Conservation (phyloP, 2,329 filamentous ascomycete species). For the Cercospora janseana region DNA sequence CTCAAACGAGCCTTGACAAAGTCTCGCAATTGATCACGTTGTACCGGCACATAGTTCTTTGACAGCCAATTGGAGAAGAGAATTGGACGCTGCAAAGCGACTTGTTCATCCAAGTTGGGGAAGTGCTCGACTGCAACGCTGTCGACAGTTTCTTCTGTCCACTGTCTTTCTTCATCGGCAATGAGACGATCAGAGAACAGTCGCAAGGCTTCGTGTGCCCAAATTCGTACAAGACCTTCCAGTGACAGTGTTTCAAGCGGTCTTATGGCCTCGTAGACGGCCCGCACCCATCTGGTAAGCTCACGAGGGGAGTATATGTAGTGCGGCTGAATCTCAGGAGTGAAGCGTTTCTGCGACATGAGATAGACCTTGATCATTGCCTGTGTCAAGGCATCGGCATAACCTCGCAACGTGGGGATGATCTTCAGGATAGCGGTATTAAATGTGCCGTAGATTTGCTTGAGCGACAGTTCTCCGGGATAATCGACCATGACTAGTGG, state of each 20-base stretch:
- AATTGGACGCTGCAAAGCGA: slow-evolving; percentile 87
- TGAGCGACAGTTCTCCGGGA: slow-evolving; percentile 87
- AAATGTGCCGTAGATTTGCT: slow-evolving; percentile 98
- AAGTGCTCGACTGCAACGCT: slow-evolving; percentile 88
- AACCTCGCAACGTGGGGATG: slow-evolving; percentile 88
- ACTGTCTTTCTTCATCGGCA: slow-evolving; percentile 86
- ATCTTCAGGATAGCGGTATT: slow-evolving; percentile 96
- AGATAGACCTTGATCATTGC: slow-evolving; percentile 97
- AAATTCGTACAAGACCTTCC: slow-evolving; percentile 92
- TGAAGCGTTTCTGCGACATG: slow-evolving; percentile 92
- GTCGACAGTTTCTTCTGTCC: slow-evolving; percentile 86
- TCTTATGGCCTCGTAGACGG: slow-evolving; percentile 93
- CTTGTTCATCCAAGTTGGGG: slow-evolving; percentile 88
- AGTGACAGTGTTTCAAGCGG: slow-evolving; percentile 84
- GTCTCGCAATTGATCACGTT: slow-evolving; percentile 89
- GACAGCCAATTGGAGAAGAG: slow-evolving; percentile 99
- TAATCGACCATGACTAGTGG: slow-evolving; percentile 99
- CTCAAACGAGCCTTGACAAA: slow-evolving; percentile 96
- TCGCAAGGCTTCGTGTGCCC: slow-evolving; percentile 94
- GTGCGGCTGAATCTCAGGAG: slow-evolving; percentile 93
- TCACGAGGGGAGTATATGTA: slow-evolving; percentile 99
- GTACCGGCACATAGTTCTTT: slow-evolving; percentile 96
- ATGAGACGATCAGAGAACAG: slow-evolving; percentile 98
- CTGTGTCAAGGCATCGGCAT: slow-evolving; percentile 88
- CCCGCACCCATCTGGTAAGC: slow-evolving; percentile 93